Base-by-base conservation (phyloP, 1,284 basidiomycete species). In the Bothia castanella region DNA sequence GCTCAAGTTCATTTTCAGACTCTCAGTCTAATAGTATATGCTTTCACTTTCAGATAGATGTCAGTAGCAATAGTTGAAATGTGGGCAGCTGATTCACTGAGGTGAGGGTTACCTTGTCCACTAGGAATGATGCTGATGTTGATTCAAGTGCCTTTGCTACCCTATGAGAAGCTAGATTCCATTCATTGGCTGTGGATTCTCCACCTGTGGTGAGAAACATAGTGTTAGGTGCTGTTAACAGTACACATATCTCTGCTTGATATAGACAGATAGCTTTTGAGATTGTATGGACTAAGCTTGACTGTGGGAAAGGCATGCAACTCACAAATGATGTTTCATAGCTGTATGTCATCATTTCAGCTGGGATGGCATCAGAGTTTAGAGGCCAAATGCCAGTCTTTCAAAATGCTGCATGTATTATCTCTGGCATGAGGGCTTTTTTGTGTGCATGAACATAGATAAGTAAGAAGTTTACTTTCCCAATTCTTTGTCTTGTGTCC, bases 371-470 rank as follows among this genome's bases (percentile, higher is more conserved):
- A 19, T 41, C 2, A 0, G 54, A 37, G 38, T 54, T 49, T 1
- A 42, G 46, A 27, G 54, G 52, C 42, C 45, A 55, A 0, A 56
- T 27, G 2, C 39, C 38, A 2, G 48, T 55, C 0, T 27, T 41
- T 2, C 3, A 1, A n/a, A 54, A 54, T 0, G 42, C 36, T 0
- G 21, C 0, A 0, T 5, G 1, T 3, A 56, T 37, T 0, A 13
- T 8, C 0, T 42, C 21, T 0, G 40, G 11, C 0, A 36, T 46
- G 0, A 56, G 20, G 0, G 8, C 47, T 14, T 21, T 27, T 6
- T 21, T 23, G 13, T 54, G 38, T 0, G 32, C 52, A 4, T 14
- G 9, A 3, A 5, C 37, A 47, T 54, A 55, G 2, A 55, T 27
- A 6, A 10, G 10, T 27, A 10, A 5, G 10, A 27, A 27, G 27